Conservation (phyloP, 257 asterid genomes). For the Lavandula angustifolia region DNA sequence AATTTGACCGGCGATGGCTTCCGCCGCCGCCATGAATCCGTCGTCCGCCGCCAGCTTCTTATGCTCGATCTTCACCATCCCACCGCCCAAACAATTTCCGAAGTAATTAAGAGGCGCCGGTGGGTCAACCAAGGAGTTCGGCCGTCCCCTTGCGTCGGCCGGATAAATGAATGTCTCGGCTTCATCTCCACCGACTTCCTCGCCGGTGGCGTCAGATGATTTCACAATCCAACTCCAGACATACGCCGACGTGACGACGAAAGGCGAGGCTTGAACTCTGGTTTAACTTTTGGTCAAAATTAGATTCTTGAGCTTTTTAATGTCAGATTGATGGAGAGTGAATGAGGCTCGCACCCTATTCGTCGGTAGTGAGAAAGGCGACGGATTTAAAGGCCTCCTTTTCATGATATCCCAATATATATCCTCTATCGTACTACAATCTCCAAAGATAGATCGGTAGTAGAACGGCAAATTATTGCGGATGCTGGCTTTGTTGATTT, state of each 20-base stretch:
- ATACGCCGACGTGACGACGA: constrained; percentile 40
- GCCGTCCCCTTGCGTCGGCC: constrained; percentile 34
- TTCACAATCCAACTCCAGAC: constrained; percentile 44
- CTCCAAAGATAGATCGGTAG: constrained; percentile 38
- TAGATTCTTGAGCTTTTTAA: constrained; percentile 40
- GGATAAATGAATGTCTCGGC: constrained; percentile 27
- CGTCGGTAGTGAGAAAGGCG: constrained; percentile 34
- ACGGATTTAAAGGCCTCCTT: constrained; percentile 20
- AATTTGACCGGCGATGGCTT: constrained; percentile 36
- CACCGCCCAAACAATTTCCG: constrained; percentile 42
- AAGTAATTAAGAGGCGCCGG: constrained; percentile 37
- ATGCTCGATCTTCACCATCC: constrained; percentile 14
- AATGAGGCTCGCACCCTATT: constrained; percentile 46
- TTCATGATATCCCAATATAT: constrained; percentile 30
- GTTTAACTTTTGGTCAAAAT: constrained; percentile 34
- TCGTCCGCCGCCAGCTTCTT: constrained; percentile 31
- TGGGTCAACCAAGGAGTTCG: constrained; percentile 22
- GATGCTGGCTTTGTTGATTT: neutral
- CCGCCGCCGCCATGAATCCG: constrained; percentile 38
- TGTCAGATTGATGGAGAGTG: constrained; percentile 34
- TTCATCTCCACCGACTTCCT: neutral
- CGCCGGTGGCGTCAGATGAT: constrained; percentile 17
- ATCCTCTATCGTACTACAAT: constrained; percentile 25
- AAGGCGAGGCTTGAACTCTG: constrained; percentile 39
- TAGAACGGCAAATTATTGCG: constrained; percentile 28